A percentile compares a stretch with the other conserved stretches of the same genome.
Evolutionary conservation across 345 rosid genomes (phyloP).

Genomic region (Salix udensis): DNA sequence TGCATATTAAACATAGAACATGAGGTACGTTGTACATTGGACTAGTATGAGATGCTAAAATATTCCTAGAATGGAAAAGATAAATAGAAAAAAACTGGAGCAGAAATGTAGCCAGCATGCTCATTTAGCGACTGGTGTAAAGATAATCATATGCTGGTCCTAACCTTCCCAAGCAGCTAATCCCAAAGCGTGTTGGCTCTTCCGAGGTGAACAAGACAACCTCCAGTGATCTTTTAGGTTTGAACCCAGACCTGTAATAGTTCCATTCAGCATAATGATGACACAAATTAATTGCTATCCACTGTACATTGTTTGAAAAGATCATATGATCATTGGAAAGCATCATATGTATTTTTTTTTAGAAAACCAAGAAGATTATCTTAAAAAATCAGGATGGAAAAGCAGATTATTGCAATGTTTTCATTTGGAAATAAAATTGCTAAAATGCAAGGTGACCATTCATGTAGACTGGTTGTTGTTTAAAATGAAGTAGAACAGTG

Average conservation of each 20-base stretch:
- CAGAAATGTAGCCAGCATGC: not conserved
- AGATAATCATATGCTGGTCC: not conserved
- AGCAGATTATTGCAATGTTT: not conserved
- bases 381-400: not conserved
- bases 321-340: conserved; percentile 3
- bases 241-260: conserved; percentile 64
- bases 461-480: not conserved
- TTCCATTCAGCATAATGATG: conserved; percentile 13
- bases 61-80: conserved; percentile 1
- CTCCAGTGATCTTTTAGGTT: conserved; percentile 83
- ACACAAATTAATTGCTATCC: conserved; percentile 4
- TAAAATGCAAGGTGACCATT: not conserved
- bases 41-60: not conserved
- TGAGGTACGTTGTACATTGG: conserved; percentile 13
- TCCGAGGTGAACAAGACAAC: conserved; percentile 84
- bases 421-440: not conserved
- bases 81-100: not conserved
- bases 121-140: not conserved
- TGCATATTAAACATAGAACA: conserved; percentile 29
- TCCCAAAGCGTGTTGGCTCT: conserved; percentile 96
- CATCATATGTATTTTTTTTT: not conserved
- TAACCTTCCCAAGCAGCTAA: conserved; percentile 95
- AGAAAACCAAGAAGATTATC: not conserved
- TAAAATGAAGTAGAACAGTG: not conserved
- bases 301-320: not conserved